These are phyloP conservation scores for Botrytis elliptica DNA, from an alignment of 2,329 filamentous ascomycete genomes.

Conservation along the genomic window DNA sequence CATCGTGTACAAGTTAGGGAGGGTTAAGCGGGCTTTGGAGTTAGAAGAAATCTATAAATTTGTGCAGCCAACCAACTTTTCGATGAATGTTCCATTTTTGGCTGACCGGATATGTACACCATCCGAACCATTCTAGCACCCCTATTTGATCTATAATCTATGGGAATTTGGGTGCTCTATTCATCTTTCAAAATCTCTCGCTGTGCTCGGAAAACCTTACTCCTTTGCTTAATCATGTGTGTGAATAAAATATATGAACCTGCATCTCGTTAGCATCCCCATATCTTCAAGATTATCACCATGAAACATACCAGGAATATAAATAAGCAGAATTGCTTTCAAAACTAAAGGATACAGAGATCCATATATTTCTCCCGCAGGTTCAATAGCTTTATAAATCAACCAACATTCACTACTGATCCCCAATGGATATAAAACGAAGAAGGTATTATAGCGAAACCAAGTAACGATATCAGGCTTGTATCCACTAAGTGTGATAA, in stretches of 20 bases:
- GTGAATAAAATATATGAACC: conserved; percentile 78
- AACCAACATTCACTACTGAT: conserved; percentile 85
- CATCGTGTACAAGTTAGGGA: not conserved
- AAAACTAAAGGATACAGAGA: conserved; percentile 58
- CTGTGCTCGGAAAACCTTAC: conserved; percentile 70
- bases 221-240: conserved; percentile 90
- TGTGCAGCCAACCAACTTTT: not conserved
- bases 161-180: conserved; percentile 16
- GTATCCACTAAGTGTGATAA: conserved; percentile 62
- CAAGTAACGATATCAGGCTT: conserved; percentile 70
- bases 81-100: not conserved
- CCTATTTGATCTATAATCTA: not conserved
- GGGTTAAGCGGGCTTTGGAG: not conserved
- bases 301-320: conserved; percentile 69
- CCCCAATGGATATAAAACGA: conserved; percentile 86
- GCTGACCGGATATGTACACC: not conserved
- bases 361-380: conserved; percentile 50
- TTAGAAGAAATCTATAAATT: not conserved
- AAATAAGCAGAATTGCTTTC: conserved; percentile 66
- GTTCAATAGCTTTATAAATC: conserved; percentile 67
- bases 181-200: conserved; percentile 42
- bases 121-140: not conserved
- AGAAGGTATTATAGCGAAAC: conserved; percentile 91
- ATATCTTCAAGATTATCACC: not conserved
- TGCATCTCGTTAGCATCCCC: conserved; percentile 27